phyloP scores from a whole-genome alignment of 306 rosid genomes.

The Hippophae rhamnoides region DNA sequence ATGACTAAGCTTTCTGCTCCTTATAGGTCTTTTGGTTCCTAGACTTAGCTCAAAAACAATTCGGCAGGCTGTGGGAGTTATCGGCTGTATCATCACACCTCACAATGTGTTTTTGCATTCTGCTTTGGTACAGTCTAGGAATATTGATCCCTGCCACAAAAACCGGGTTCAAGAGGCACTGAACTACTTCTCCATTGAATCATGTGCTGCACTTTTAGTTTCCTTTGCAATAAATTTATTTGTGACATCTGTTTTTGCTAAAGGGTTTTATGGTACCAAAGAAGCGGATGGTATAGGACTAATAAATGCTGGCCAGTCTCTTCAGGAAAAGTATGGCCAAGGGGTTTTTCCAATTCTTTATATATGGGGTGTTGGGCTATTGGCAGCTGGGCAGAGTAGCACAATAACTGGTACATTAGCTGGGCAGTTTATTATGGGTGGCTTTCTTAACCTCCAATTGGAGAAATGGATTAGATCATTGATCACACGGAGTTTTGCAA shows the following conservation, averaged over 20 bases:
- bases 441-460: constrained; percentile 77
- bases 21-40: constrained; percentile 67
- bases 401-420: constrained; percentile 88
- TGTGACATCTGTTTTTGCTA: constrained; percentile 72
- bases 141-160: constrained; percentile 51
- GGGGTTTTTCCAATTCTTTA: constrained; percentile 75
- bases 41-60: constrained; percentile 72
- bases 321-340: constrained; percentile 74
- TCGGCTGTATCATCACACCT: constrained; percentile 88
- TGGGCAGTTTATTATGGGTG: constrained; percentile 95
- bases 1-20: constrained; percentile 12
- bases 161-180: constrained; percentile 78
- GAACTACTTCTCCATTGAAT: constrained; percentile 75
- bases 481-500: constrained; percentile 80
- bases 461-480: constrained; percentile 87
- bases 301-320: constrained; percentile 80
- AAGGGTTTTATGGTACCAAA: constrained; percentile 64
- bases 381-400: constrained; percentile 93
- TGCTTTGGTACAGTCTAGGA: constrained; percentile 85
- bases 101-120: constrained; percentile 86
- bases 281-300: constrained; percentile 64
- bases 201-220: constrained; percentile 56
- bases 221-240: constrained; percentile 71
- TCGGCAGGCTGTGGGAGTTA: constrained; percentile 89
- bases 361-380: constrained; percentile 82